Evolutionary conservation across 805 yeast genomes (phyloP).

Genomic region (Cyberlindnera petersonii): DNA sequence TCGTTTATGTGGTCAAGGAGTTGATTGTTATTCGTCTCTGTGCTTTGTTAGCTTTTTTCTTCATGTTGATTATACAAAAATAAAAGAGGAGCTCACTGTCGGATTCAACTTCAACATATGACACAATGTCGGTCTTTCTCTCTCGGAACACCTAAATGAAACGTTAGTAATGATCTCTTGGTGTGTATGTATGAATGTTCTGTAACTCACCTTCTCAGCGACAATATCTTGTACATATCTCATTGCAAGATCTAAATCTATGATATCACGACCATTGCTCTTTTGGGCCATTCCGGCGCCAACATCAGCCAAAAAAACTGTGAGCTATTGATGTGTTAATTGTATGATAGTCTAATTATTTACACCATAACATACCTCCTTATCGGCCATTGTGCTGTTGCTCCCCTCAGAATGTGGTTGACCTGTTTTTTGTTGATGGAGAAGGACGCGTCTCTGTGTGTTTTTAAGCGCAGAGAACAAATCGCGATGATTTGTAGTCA

Average conservation of each 20-base stretch:
- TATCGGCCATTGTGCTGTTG: constrained; percentile 29
- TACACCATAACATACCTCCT: constrained; percentile 29
- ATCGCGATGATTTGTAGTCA: neutral
- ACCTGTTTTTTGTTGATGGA: too few relatives aligned
- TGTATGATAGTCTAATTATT: neutral
- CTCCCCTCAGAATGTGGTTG: neutral
- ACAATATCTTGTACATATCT: constrained; percentile 41
- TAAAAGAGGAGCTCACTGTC: neutral
- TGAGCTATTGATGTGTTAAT: constrained; percentile 25
- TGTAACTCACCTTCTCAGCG: constrained; percentile 19
- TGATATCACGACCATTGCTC: constrained; percentile 28
- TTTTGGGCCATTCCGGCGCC: constrained; percentile 37
- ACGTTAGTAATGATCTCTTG: too few relatives aligned
- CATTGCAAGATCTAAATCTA: constrained; percentile 35
- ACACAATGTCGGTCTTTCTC: constrained; percentile 38
- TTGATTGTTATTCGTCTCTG: constrained; percentile 3
- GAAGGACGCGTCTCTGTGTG: too few relatives aligned
- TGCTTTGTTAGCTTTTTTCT: neutral
- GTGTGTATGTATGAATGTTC: too few relatives aligned
- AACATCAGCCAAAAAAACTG: constrained; percentile 48
- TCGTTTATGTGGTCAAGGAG: constrained; percentile 1
- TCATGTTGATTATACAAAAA: too few relatives aligned
- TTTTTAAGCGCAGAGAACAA: neutral
- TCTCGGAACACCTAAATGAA: constrained; percentile 25
- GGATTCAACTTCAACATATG: constrained; percentile 31